phyloP scores from a whole-genome alignment of 2,329 filamentous ascomycete genomes.

The Fusarium sp. region DNA sequence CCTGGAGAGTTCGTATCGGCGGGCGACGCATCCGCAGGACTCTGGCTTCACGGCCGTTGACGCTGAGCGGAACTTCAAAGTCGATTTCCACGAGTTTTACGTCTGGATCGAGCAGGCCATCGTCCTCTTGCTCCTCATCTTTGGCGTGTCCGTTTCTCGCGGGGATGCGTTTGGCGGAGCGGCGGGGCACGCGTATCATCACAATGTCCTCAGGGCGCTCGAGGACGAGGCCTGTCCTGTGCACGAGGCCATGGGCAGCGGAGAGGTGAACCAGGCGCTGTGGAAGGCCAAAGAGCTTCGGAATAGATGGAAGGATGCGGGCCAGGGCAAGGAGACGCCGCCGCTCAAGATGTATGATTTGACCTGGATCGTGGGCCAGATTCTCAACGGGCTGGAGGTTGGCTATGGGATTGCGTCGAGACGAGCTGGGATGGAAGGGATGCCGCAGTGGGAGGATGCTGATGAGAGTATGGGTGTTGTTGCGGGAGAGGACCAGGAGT shows the following conservation, averaged over 20 bases:
- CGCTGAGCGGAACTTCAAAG: constrained; percentile 76
- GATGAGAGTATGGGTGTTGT: constrained; percentile 26
- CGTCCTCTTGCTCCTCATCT: constrained; percentile 71
- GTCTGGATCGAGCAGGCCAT: constrained; percentile 75
- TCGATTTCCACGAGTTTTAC: constrained; percentile 82
- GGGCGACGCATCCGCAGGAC: constrained; percentile 54
- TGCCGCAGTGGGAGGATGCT: constrained; percentile 46
- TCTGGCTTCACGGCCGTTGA: constrained; percentile 52
- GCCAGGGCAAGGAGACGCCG: constrained; percentile 54
- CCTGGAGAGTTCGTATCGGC: constrained; percentile 64
- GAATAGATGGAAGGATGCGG: constrained; percentile 77
- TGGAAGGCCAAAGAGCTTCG: constrained; percentile 73
- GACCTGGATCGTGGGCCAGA: constrained; percentile 63
- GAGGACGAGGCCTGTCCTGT: constrained; percentile 67
- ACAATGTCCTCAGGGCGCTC: constrained; percentile 72
- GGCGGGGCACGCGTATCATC: constrained; percentile 67
- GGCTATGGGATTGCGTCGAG: constrained; percentile 62
- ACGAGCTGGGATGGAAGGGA: constrained; percentile 55
- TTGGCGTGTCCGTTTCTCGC: constrained; percentile 62
- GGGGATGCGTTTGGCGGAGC: not conserved
- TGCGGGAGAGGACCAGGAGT: constrained; percentile 40
- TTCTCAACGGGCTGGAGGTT: constrained; percentile 67
- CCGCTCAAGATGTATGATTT: constrained; percentile 68
- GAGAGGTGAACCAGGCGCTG: constrained; percentile 66
- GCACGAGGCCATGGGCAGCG: constrained; percentile 61